These are phyloP conservation scores for Cystobasidium slooffiae DNA, from an alignment of 1,284 basidiomycete species.

Conservation along the genomic window DNA sequence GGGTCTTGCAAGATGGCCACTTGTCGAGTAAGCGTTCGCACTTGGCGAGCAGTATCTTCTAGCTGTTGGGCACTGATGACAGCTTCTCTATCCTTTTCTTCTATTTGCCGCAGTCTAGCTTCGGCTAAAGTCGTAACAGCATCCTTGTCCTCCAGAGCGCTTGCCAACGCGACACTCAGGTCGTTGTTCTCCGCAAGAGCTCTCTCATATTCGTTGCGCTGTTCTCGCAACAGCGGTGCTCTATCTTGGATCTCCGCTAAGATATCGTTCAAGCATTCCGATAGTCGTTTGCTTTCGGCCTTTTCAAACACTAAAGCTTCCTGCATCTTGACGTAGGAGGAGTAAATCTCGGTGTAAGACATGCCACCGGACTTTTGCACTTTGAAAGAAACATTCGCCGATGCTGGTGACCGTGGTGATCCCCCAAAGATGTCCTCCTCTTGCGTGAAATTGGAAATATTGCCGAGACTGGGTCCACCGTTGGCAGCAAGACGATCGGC, in stretches of 20 bases:
- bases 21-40: slow-evolving; percentile 77
- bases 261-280: slow-evolving; percentile 71
- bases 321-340: slow-evolving; percentile 82
- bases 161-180: slow-evolving; percentile 76
- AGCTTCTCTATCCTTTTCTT: slow-evolving; percentile 48
- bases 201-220: slow-evolving; percentile 81
- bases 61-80: slow-evolving; percentile 71
- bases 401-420: slow-evolving; percentile 60
- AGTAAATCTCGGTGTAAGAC: slow-evolving; percentile 86
- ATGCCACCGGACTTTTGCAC: slow-evolving; percentile 73
- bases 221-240: slow-evolving; percentile 82
- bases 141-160: slow-evolving; percentile 72
- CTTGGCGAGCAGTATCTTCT: slow-evolving; percentile 83
- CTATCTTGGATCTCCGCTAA: slow-evolving; percentile 84
- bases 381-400: slow-evolving; percentile 78
- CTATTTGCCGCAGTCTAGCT: slow-evolving; percentile 50
- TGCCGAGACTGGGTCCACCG: slow-evolving; percentile 14
- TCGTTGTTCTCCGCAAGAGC: slow-evolving; percentile 75
- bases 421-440: slow-evolving; percentile 35
- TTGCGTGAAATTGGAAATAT: neutral
- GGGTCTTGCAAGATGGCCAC: slow-evolving; percentile 81
- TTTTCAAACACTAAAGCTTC: slow-evolving; percentile 77
- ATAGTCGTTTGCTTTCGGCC: slow-evolving; percentile 79
- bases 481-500: slow-evolving; percentile 33
- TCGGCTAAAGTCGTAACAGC: slow-evolving; percentile 49